Evolutionary conservation across 768 basidiomycete species (phyloP).

Genomic region (Arthromyces matolae): DNA sequence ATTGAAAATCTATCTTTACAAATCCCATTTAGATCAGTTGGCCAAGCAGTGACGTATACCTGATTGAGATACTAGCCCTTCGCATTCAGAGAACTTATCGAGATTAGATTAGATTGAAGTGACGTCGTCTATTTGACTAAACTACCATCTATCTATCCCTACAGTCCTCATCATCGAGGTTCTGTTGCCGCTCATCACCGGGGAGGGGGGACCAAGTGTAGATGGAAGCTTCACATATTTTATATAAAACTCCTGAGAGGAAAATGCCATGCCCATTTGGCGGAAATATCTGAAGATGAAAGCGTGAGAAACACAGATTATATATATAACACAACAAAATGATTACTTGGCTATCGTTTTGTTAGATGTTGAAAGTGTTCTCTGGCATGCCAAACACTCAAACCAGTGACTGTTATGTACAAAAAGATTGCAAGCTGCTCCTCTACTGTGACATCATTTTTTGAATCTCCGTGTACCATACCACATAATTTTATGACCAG

Average conservation of each 20-base stretch:
- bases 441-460: slow-evolving; percentile 12
- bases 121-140: no score
- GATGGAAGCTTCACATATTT: slow-evolving; percentile 1
- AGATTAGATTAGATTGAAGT: no score
- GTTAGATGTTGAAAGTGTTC: slow-evolving; percentile 14
- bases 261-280: neutral
- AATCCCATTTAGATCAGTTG: no score
- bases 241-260: neutral
- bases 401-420: slow-evolving; percentile 21
- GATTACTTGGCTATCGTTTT: slow-evolving; percentile 8
- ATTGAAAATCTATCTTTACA: no score
- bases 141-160: no score
- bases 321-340: neutral
- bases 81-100: no score
- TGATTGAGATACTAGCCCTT: no score
- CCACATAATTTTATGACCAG: slow-evolving; percentile 9
- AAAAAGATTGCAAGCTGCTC: slow-evolving; percentile 27
- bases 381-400: slow-evolving; percentile 13
- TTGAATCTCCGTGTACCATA: slow-evolving; percentile 4
- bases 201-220: neutral
- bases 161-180: no score
- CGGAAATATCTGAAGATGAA: neutral
- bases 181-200: no score
- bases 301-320: neutral
- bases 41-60: no score